phyloP scores from a whole-genome alignment of 768 basidiomycete species.

The Auriscalpium orientale region DNA sequence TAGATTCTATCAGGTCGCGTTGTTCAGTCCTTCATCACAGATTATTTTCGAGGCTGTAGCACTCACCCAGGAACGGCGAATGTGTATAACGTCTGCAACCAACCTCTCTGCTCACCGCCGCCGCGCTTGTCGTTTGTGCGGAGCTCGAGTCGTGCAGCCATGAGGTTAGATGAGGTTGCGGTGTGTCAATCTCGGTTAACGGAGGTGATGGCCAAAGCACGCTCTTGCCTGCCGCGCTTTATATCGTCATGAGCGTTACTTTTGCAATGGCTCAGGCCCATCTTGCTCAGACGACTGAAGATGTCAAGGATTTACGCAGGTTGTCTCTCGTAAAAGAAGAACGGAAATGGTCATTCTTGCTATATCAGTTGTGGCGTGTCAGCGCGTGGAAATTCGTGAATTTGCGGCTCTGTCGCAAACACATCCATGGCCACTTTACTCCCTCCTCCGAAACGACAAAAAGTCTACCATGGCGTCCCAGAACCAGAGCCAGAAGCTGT shows the following conservation, averaged over 20 bases:
- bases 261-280: too few species aligned
- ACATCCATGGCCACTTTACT: slow-evolving; percentile 69
- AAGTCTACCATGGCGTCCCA: slow-evolving; percentile 69
- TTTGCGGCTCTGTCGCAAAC: neutral
- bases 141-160: slow-evolving; percentile 2
- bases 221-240: too few species aligned
- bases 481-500: slow-evolving; percentile 48
- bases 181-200: too few species aligned
- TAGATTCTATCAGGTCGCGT: slow-evolving; percentile 29
- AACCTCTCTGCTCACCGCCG: slow-evolving; percentile 28
- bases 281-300: too few species aligned
- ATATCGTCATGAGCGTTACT: too few species aligned
- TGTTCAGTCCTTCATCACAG: too few species aligned
- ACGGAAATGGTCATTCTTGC: neutral
- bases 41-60: too few species aligned
- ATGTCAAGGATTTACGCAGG: too few species aligned
- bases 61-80: slow-evolving; percentile 64
- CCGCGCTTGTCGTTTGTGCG: slow-evolving; percentile 10
- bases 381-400: neutral
- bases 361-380: neutral
- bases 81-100: slow-evolving; percentile 58
- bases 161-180: too few species aligned
- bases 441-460: slow-evolving; percentile 84
- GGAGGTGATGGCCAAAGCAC: too few species aligned
- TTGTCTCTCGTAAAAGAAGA: neutral